These are phyloP conservation scores for Cladorrhinum sp. DNA, from an alignment of 2,329 filamentous ascomycete species.

Conservation along the genomic window DNA sequence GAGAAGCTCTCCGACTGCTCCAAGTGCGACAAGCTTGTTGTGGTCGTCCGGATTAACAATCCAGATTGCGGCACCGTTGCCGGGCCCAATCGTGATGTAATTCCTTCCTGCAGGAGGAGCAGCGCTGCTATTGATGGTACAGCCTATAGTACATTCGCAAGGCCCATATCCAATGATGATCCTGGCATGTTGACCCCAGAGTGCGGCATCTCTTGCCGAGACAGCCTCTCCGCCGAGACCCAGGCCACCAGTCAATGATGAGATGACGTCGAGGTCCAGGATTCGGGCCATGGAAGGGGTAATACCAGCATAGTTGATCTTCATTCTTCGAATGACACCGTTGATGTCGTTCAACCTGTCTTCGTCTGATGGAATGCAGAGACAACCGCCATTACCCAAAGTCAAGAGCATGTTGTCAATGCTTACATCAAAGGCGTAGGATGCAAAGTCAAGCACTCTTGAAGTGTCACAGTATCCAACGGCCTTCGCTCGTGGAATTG, in stretches of 20 bases:
- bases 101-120: conserved; percentile 26
- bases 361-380: conserved; percentile 51
- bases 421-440: conserved; percentile 42
- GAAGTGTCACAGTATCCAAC: conserved; percentile 40
- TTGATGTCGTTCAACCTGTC: conserved; percentile 43
- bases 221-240: conserved; percentile 54
- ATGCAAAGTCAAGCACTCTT: conserved; percentile 30
- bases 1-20: conserved; percentile 31
- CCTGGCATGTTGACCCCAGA: conserved; percentile 44
- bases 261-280: conserved; percentile 44
- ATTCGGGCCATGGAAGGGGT: conserved; percentile 48
- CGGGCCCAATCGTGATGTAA: conserved; percentile 17
- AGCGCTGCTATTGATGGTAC: conserved; percentile 34
- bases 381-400: conserved; percentile 37
- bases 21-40: conserved; percentile 27
- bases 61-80: conserved; percentile 21
- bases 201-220: conserved; percentile 46
- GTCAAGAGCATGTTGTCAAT: conserved; percentile 40
- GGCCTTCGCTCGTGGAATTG: conserved; percentile 39
- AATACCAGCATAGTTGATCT: conserved; percentile 47
- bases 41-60: conserved; percentile 24
- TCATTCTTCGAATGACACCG: conserved; percentile 11
- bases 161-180: conserved; percentile 51
- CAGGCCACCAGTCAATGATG: conserved; percentile 44
- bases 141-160: conserved; percentile 47